These are phyloP conservation scores for Tardiomyces blankii DNA, from an alignment of 1,139 yeast genomes.

Conservation along the genomic window DNA sequence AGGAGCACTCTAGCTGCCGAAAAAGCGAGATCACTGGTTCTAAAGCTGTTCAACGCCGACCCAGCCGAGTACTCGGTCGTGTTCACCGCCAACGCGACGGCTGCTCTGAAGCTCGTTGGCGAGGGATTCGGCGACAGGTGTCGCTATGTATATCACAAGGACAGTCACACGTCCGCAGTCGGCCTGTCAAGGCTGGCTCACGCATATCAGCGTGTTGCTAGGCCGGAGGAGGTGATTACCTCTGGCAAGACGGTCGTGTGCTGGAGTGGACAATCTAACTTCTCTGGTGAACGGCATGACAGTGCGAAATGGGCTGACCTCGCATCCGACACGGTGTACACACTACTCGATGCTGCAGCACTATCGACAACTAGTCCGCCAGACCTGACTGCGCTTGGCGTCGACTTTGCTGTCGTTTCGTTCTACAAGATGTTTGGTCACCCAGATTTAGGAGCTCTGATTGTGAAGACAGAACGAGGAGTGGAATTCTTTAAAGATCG, in stretches of 20 bases:
- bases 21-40: conserved; percentile 19
- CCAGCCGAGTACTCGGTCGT: conserved; percentile 27
- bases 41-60: conserved; percentile 25
- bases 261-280: conserved; percentile 35
- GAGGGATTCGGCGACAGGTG: conserved; percentile 17
- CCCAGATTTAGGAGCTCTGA: conserved; percentile 34
- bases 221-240: not conserved
- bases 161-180: conserved; percentile 32
- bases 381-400: conserved; percentile 18
- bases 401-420: conserved; percentile 31
- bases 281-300: conserved; percentile 29
- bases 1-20: conserved; percentile 13
- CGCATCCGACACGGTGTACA: conserved; percentile 8
- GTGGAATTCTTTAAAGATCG: conserved; percentile 15
- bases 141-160: conserved; percentile 20
- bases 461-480: conserved; percentile 22
- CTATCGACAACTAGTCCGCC: conserved; percentile 27
- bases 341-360: conserved; percentile 31
- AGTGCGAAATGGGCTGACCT: conserved; percentile 15
- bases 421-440: conserved; percentile 35
- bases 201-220: conserved; percentile 2
- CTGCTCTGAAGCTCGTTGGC: conserved; percentile 28
- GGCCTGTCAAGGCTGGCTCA: conserved; percentile 27
- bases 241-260: conserved; percentile 16
- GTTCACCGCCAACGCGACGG: conserved; percentile 32